Evolutionary conservation across 2,329 filamentous ascomycete genomes (phyloP).

Genomic region (Lithohypha guttulata): DNA sequence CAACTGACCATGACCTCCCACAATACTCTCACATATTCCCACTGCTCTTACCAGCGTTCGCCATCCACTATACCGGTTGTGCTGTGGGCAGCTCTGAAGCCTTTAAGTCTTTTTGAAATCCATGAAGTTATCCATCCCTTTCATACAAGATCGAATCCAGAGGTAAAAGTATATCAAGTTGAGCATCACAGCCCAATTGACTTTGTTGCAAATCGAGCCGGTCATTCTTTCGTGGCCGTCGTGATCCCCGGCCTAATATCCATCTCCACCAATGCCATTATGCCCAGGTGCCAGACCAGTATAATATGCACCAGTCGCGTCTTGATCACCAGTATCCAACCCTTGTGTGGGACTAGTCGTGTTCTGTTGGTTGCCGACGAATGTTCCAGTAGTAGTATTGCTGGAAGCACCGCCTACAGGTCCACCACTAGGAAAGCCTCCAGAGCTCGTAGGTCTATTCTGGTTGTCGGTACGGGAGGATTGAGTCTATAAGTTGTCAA

Average conservation of each 20-base stretch:
- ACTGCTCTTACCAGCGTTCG: too few relatives aligned
- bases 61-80: too few relatives aligned
- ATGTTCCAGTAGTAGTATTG: conserved; percentile 24
- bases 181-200: conserved; percentile 9
- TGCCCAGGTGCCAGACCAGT: conserved; percentile 38
- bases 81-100: conserved; percentile 6
- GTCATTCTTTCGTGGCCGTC: conserved; percentile 7
- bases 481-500: conserved; percentile 52
- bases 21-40: conserved; percentile 6
- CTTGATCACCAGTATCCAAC: conserved; percentile 27
- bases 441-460: conserved; percentile 44
- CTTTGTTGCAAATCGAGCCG: conserved; percentile 14
- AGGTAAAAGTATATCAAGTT: too few relatives aligned
- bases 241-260: conserved; percentile 3
- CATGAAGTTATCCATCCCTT: too few relatives aligned
- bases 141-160: too few relatives aligned
- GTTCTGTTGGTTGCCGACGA: conserved; percentile 17
- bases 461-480: conserved; percentile 60
- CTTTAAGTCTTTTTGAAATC: conserved; percentile 1
- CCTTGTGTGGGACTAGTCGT: conserved; percentile 8
- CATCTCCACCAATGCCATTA: conserved; percentile 30
- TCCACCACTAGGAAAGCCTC: conserved; percentile 31
- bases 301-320: conserved; percentile 32
- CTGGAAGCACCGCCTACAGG: conserved; percentile 28
- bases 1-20: too few relatives aligned